These are phyloP conservation scores for Gastrolobium bilobum DNA, from an alignment of 306 rosid species.

Conservation along the genomic window DNA sequence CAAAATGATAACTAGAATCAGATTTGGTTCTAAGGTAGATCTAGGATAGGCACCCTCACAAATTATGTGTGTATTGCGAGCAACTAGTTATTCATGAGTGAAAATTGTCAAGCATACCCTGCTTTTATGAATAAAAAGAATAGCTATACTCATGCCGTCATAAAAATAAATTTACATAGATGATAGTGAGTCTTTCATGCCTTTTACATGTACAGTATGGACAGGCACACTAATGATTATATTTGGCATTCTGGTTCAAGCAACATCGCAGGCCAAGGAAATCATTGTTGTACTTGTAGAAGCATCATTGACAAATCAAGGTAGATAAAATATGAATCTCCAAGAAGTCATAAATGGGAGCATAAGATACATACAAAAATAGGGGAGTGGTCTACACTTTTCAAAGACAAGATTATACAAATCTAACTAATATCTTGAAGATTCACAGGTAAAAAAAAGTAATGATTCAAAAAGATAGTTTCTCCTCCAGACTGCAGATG, in stretches of 20 bases:
- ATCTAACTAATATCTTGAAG: conserved; percentile 24
- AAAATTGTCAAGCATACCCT: conserved; percentile 6
- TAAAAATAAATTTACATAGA: conserved; percentile 17
- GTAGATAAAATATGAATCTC: conserved; percentile 22
- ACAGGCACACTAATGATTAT: not conserved
- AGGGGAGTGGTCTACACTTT: not conserved
- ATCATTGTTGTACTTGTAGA: not conserved
- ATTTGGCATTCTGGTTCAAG: conserved; percentile 19
- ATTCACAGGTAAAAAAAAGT: conserved; percentile 1
- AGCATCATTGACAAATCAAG: conserved; percentile 41
- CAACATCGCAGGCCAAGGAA: conserved; percentile 31
- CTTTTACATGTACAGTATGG: not conserved
- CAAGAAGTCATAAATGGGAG: conserved; percentile 28
- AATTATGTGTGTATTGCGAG: conserved; percentile 15
- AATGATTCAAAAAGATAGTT: conserved; percentile 29
- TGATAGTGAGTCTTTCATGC: not conserved
- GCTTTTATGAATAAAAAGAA: conserved; percentile 6
- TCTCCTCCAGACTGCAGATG: conserved; percentile 5
- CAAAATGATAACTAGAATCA: conserved; percentile 32
- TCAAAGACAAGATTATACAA: not conserved
- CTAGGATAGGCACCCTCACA: conserved; percentile 32
- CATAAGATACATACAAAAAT: not conserved
- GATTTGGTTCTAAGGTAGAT: conserved; percentile 35
- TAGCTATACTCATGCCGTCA: not conserved
- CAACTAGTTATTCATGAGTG: conserved; percentile 26